Conservation (phyloP, 176 grass and related monocot species). For the Saccharum officinarum region DNA sequence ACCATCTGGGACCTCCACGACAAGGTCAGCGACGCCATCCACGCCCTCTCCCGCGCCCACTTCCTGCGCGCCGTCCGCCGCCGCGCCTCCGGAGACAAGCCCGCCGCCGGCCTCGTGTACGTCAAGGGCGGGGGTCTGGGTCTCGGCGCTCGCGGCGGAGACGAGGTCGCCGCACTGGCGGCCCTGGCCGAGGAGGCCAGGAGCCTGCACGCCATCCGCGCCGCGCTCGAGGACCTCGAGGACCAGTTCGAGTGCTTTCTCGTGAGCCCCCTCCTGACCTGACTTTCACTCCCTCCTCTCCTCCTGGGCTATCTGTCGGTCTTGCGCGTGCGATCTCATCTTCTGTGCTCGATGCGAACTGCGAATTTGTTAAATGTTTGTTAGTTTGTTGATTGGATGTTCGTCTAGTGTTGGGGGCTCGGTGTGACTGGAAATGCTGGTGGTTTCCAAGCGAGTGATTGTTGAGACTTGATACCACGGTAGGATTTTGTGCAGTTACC, state of each 20-base stretch:
- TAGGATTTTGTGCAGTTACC: not conserved
- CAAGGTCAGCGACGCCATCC: constrained; percentile 94
- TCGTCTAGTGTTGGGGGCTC: not conserved
- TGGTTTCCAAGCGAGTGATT: not conserved
- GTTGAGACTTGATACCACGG: constrained; percentile 2
- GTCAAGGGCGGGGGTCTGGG: constrained; percentile 42
- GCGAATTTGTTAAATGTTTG: not conserved
- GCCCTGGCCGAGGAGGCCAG: constrained; percentile 68
- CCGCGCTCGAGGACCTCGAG: constrained; percentile 91
- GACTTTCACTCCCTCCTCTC: not conserved
- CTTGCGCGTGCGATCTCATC: not conserved
- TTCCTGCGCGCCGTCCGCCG: constrained; percentile 72
- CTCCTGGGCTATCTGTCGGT: not conserved
- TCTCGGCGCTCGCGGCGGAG: not conserved
- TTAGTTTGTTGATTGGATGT: constrained; percentile 10
- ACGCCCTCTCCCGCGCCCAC: constrained; percentile 72
- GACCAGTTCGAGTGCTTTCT: constrained; percentile 96
- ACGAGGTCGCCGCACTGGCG: constrained; percentile 11
- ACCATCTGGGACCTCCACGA: constrained; percentile 96
- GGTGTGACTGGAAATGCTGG: not conserved
- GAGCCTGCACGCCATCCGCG: constrained; percentile 86
- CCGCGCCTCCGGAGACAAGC: not conserved
- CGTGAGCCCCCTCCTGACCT: constrained; percentile 39
- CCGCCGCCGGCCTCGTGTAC: constrained; percentile 49
- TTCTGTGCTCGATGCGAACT: not conserved